These are phyloP conservation scores for Saccharum spontaneum DNA, from an alignment of 176 grass and related monocot genomes.

Conservation along the genomic window DNA sequence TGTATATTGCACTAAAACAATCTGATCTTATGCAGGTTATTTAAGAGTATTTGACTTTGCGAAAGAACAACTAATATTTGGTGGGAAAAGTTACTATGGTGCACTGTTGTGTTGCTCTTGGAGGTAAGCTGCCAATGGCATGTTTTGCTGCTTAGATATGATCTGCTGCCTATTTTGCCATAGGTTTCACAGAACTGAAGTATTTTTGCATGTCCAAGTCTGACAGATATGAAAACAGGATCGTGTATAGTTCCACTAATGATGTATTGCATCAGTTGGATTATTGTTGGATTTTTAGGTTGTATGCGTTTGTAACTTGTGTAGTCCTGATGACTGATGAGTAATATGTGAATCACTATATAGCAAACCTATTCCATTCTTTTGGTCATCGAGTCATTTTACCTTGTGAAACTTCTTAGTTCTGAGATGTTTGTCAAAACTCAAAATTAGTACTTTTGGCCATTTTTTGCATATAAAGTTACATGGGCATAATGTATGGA, in stretches of 20 bases:
- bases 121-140: conserved; percentile 67
- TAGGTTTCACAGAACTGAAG: not conserved
- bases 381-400: not conserved
- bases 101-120: conserved; percentile 92
- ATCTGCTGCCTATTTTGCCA: not conserved
- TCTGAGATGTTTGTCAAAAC: conserved; percentile 13
- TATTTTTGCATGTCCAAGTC: conserved; percentile 3
- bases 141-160: conserved; percentile 30
- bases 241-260: not conserved
- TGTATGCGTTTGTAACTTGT: not conserved
- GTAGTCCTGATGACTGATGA: not conserved
- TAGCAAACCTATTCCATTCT: not conserved
- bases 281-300: not conserved
- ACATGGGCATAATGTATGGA: not conserved
- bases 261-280: not conserved
- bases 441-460: not conserved
- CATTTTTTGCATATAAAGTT: conserved; percentile 1
- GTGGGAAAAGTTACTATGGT: conserved; percentile 98
- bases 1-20: conserved; percentile 33
- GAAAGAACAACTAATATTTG: conserved; percentile 89
- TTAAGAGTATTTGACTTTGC: conserved; percentile 95
- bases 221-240: conserved; percentile 15
- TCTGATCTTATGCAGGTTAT: conserved; percentile 65
- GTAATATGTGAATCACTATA: conserved; percentile 26
- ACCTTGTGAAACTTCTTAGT: not conserved